A percentile compares a stretch with the other conserved stretches of the same genome.
Conservation (phyloP, 306 rosid genomes). For the Rubus parviflorus region DNA sequence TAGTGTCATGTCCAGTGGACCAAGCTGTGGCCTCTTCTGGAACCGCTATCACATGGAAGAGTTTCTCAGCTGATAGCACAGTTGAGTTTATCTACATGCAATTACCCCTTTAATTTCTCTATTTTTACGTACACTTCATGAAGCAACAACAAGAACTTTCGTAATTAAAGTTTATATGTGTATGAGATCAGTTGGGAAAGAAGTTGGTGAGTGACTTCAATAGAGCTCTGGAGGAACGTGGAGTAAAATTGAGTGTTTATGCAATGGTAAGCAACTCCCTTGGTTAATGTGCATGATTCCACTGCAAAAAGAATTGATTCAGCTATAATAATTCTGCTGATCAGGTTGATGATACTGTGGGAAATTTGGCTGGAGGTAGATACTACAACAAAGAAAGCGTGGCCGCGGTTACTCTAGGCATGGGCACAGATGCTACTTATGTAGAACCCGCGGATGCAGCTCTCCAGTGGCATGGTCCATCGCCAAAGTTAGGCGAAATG, state of each 20-base stretch:
- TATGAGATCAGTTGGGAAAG: conserved; percentile 46
- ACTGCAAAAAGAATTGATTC: neutral
- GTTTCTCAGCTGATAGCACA: conserved; percentile 44
- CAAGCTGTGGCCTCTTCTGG: conserved; percentile 29
- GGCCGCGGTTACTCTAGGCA: conserved; percentile 59
- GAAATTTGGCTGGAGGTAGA: conserved; percentile 73
- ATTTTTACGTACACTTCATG: neutral
- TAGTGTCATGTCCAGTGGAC: conserved; percentile 46
- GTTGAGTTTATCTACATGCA: conserved; percentile 40
- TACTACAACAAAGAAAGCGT: conserved; percentile 58
- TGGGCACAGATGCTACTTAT: conserved; percentile 68
- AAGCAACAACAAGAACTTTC: neutral
- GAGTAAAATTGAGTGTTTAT: conserved; percentile 46
- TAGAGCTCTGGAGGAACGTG: conserved; percentile 50
- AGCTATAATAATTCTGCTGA: neutral
- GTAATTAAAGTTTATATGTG: neutral
- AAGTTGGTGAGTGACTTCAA: conserved; percentile 47
- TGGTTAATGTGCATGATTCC: conserved; percentile 5
- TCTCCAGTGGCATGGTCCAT: conserved; percentile 35
- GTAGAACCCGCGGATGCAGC: conserved; percentile 45
- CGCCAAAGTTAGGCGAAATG: conserved; percentile 49
- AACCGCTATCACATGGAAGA: conserved; percentile 47
- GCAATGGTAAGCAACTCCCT: conserved; percentile 40
- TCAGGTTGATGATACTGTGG: conserved; percentile 73
- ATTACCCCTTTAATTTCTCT: neutral